Base-by-base conservation (phyloP, 495 filamentous ascomycete species). In the Cudoniella acicularis region DNA sequence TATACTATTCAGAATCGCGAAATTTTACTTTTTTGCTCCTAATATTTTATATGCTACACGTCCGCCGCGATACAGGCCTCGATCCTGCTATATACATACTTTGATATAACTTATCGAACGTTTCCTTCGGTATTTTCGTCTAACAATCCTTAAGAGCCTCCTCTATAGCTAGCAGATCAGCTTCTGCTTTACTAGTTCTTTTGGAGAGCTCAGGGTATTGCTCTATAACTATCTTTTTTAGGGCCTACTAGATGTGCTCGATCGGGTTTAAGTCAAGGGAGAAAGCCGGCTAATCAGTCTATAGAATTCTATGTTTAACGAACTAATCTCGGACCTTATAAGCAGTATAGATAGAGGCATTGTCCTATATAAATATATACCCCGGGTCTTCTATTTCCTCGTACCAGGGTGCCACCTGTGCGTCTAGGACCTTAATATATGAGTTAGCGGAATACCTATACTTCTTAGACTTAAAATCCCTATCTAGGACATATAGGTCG, bases 301-400 rank as follows among this genome's bases (percentile, higher is more conserved):
- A 16, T 30, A 16, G 16, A 6, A 57, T 42, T 13, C 46, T 18
- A 21, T 46, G 1, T 25, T 26, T 11, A 1, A 6, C 16, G 23
- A 56, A 48, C 42, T 22, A 56, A 1, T 24, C 22, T n/a, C 23
- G 26, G 17, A 56, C 42, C 17, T 26, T 47, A 1, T 46, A 46
- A 1, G 41, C 24, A 1, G 13, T 25, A 48, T 56, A 20, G 4
- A 56, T 56, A 20, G 22, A 45, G 9, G 41, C 17, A n/a, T 48
- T 48, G 30, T 56, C 53, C 18, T 56, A 30, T 22, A 56, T 56
- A 27, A 56, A 56, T 9, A 56, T 47, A 24, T 23, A 21, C 40
- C 18, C 24, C 2, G 30, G 30, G 13, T 36, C 30, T 6, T 36
- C 13, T 6, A 36, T 4, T 36, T 47, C 22, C 2, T 26, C 10